Conservation (phyloP, 306 rosid genomes). For the Fragaria nilgerrensis region DNA sequence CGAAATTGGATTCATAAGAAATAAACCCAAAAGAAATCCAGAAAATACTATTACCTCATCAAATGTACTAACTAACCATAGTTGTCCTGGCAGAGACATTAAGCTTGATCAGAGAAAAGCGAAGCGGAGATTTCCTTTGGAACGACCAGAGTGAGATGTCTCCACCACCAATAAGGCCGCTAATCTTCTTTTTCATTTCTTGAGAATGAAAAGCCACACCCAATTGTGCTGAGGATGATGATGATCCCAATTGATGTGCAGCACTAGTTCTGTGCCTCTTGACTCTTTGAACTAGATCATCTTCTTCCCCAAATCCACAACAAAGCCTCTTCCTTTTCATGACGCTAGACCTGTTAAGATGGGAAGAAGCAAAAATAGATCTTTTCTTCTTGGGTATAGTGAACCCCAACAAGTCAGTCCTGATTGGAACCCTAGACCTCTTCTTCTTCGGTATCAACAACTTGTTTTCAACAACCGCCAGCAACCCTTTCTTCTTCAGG, state of each 20-base stretch:
- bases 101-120: not conserved
- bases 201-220: not conserved
- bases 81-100: not conserved
- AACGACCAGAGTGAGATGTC: not conserved
- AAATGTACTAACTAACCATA: not conserved
- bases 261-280: not conserved
- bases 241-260: not conserved
- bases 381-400: not conserved
- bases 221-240: no score
- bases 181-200: not conserved
- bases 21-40: not conserved
- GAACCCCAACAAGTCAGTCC: not conserved
- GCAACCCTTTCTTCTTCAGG: not conserved
- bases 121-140: not conserved
- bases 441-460: not conserved
- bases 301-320: not conserved
- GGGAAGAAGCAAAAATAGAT: not conserved
- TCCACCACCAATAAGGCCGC: no score
- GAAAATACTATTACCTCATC: not conserved
- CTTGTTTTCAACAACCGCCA: not conserved
- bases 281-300: not conserved
- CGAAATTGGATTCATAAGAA: not conserved
- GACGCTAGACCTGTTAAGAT: no score
- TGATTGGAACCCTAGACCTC: not conserved
- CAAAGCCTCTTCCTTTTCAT: not conserved